phyloP scores from a whole-genome alignment of 1,284 basidiomycete genomes.

The Moesziomyces antarcticus region DNA sequence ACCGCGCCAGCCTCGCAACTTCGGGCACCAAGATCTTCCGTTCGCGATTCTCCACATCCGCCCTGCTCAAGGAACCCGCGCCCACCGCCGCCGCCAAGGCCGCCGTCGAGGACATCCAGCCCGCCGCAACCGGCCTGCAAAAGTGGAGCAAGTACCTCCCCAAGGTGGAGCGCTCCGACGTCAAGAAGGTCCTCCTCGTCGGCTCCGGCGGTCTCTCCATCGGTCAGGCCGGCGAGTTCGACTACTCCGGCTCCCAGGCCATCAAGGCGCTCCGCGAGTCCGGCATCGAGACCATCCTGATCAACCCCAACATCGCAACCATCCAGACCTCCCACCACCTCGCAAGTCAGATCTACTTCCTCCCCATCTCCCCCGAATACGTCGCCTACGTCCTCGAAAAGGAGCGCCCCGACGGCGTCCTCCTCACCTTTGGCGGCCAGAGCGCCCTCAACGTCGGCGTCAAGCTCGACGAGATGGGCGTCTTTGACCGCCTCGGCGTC shows the following conservation, averaged over 20 bases:
- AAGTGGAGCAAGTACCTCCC: slow-evolving; percentile 64
- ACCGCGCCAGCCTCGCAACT: slow-evolving; percentile 28
- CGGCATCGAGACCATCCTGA: slow-evolving; percentile 89
- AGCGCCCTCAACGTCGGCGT: slow-evolving; percentile 98
- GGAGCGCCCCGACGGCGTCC: slow-evolving; percentile 95
- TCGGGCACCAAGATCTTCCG: slow-evolving; percentile 36
- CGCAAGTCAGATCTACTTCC: slow-evolving; percentile 95
- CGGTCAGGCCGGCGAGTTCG: slow-evolving; percentile 99
- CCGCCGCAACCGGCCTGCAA: slow-evolving; percentile 56
- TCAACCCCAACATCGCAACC: slow-evolving; percentile 68
- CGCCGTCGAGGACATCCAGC: slow-evolving; percentile 50
- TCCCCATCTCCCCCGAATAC: slow-evolving; percentile 96
- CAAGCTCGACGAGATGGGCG: slow-evolving; percentile 95
- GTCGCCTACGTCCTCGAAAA: slow-evolving; percentile 98
- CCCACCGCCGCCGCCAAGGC: slow-evolving; percentile 47
- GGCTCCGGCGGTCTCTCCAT: slow-evolving; percentile 96
- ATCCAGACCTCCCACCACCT: slow-evolving; percentile 82
- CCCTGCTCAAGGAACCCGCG: slow-evolving; percentile 36
- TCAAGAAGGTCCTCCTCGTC: slow-evolving; percentile 94
- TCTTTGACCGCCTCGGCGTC: slow-evolving; percentile 92
- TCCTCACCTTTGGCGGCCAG: slow-evolving; percentile 98
- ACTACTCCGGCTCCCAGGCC: slow-evolving; percentile 98
- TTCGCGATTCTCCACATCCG: slow-evolving; percentile 46
- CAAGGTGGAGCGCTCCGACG: slow-evolving; percentile 73
- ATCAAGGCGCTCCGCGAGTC: slow-evolving; percentile 97